These are phyloP conservation scores for Xenoacremonium recifei DNA, from an alignment of 2,329 filamentous ascomycete species.

Conservation along the genomic window DNA sequence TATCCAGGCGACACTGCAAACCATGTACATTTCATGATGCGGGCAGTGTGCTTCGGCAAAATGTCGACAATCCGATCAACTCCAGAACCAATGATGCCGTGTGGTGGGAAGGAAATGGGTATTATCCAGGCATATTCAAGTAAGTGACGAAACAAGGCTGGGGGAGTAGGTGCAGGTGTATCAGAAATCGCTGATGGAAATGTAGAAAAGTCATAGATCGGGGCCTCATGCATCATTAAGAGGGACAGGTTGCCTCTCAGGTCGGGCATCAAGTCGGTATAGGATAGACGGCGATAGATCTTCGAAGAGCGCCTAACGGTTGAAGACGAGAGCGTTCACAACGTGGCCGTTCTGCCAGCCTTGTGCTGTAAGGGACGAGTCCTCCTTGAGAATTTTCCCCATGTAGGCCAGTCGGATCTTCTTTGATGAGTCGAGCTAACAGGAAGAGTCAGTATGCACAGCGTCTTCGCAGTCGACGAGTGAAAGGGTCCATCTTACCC, in stretches of 20 bases:
- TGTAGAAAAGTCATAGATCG: slow-evolving; percentile 4
- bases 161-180: no score
- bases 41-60: no score
- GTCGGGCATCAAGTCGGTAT: no score
- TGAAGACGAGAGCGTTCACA: slow-evolving; percentile 72
- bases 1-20: no score
- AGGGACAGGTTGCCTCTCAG: no score
- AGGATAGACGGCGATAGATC: no score
- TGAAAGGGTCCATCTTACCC: slow-evolving; percentile 46
- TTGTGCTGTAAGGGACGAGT: slow-evolving; percentile 61
- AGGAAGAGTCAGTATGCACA: slow-evolving; percentile 5
- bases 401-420: slow-evolving; percentile 74
- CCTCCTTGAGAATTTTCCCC: slow-evolving; percentile 75
- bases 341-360: slow-evolving; percentile 76
- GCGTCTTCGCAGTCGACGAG: background rate
- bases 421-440: slow-evolving; percentile 56
- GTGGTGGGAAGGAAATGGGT: slow-evolving; percentile 16
- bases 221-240: no score
- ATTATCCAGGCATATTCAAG: slow-evolving; percentile 25
- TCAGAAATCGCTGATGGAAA: slow-evolving; percentile 4
- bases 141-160: no score
- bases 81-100: no score
- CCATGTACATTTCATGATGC: no score
- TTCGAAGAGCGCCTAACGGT: slow-evolving; percentile 33
- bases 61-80: no score